Evolutionary conservation across 768 basidiomycete genomes (phyloP).

Genomic region (Exsudoporus frostii): DNA sequence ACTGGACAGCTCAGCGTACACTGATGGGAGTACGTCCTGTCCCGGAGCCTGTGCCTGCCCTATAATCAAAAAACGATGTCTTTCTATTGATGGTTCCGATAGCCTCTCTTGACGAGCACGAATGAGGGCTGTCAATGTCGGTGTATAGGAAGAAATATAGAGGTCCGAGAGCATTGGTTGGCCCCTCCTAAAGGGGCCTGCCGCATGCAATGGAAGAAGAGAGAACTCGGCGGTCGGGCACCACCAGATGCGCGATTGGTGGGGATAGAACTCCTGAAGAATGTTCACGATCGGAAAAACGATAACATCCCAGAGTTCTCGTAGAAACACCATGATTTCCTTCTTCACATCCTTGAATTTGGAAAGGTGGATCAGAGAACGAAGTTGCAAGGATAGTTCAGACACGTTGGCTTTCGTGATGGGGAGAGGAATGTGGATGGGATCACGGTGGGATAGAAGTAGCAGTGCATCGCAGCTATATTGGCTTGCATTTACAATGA

Average conservation of each 20-base stretch:
- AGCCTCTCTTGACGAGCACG: not conserved
- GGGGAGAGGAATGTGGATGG: slow-evolving; percentile 1
- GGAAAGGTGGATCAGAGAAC: not conserved
- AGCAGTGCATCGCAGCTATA: too few species aligned
- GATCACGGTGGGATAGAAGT: not conserved
- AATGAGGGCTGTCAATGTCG: not conserved
- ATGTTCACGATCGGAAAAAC: slow-evolving; percentile 15
- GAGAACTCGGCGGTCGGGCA: slow-evolving; percentile 10
- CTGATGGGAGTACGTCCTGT: not conserved
- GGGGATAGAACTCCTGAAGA: not conserved
- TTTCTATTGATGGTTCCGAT: not conserved
- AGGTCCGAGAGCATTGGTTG: not conserved
- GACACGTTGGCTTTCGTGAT: not conserved
- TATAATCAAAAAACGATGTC: not conserved
- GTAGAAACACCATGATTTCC: slow-evolving; percentile 1
- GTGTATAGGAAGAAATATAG: not conserved
- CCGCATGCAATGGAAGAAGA: slow-evolving; percentile 1
- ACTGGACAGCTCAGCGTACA: not conserved
- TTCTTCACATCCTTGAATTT: not conserved
- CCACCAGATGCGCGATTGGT: slow-evolving; percentile 13
- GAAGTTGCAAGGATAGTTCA: not conserved
- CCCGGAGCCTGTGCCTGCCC: slow-evolving; percentile 3
- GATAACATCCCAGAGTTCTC: slow-evolving; percentile 18
- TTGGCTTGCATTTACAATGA: too few species aligned
- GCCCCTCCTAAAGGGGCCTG: not conserved